Percentiles rank a stretch among this genome's conserved stretches.
These are phyloP conservation scores for Trematosphaeria pertusa DNA, from an alignment of 2,329 filamentous ascomycete genomes.

Conservation along the genomic window DNA sequence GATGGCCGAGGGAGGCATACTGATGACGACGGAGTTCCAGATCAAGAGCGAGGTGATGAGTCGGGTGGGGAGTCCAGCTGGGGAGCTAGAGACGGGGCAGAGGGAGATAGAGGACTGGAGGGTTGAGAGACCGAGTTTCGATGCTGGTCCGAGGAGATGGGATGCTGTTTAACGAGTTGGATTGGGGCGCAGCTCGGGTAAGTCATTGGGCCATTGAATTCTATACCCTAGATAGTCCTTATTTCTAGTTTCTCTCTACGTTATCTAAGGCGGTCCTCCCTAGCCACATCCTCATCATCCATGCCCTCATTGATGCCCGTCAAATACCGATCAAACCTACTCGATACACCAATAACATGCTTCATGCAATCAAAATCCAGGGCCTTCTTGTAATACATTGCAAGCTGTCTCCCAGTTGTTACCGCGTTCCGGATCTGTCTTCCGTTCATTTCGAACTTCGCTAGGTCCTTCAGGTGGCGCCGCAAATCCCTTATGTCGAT, in stretches of 20 bases:
- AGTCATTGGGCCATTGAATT: too few species aligned
- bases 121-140: background rate
- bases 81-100: background rate
- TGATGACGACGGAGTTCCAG: constrained; percentile 15
- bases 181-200: too few species aligned
- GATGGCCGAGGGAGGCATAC: constrained; percentile 10
- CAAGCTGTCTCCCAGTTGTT: constrained; percentile 26
- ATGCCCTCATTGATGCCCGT: background rate
- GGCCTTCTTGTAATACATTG: constrained; percentile 2
- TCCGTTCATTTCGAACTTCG: constrained; percentile 52
- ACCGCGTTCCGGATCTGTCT: constrained; percentile 56
- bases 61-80: constrained; percentile 5
- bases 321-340: background rate
- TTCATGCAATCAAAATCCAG: background rate
- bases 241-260: too few species aligned
- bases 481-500: constrained; percentile 15
- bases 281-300: background rate
- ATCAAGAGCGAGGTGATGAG: constrained; percentile 14
- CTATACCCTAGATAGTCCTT: too few species aligned
- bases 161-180: background rate
- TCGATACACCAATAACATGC: background rate
- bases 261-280: too few species aligned
- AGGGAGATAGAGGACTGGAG: constrained; percentile 1
- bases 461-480: constrained; percentile 31
- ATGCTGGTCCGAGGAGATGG: background rate